These are phyloP conservation scores for Entamoeba histolytica DNA, from an alignment of 208 protist genomes.

Conservation along the genomic window DNA sequence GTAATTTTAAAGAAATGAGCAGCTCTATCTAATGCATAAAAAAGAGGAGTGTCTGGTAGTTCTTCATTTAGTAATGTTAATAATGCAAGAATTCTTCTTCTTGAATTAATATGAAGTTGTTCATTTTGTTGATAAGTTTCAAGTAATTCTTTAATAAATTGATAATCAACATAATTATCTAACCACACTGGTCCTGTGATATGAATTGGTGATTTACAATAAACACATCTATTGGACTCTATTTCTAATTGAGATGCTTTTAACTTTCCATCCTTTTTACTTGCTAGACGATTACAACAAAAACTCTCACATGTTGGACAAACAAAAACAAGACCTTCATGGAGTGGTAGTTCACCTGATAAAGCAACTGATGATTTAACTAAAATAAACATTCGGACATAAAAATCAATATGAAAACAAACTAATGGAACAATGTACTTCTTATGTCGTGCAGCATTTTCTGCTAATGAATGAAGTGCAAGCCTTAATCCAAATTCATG, in stretches of 20 bases:
- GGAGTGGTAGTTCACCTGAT: not conserved
- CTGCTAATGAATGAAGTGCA: not conserved
- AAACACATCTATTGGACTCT: not conserved
- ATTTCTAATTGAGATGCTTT: not conserved
- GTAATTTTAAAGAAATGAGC: not conserved
- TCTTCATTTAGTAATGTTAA: not conserved
- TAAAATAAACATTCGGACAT: not conserved
- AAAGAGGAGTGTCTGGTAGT: not conserved
- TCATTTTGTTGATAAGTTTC: not conserved
- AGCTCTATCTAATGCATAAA: not conserved
- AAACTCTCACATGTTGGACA: not conserved
- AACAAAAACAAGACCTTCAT: not conserved
- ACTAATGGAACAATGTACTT: not conserved
- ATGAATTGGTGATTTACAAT: not conserved
- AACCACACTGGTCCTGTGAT: not conserved
- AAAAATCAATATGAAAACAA: slow-evolving; percentile 8
- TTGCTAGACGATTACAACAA: not conserved
- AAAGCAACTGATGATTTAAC: not conserved
- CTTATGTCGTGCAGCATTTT: not conserved
- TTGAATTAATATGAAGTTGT: not conserved
- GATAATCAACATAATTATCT: not conserved
- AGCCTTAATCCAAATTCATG: slow-evolving; percentile 10
- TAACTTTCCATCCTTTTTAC: not conserved
- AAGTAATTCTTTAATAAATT: not conserved
- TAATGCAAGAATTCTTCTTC: not conserved